phyloP scores from a whole-genome alignment of 208 protist species.

The Acanthamoeba lenticulata region DNA sequence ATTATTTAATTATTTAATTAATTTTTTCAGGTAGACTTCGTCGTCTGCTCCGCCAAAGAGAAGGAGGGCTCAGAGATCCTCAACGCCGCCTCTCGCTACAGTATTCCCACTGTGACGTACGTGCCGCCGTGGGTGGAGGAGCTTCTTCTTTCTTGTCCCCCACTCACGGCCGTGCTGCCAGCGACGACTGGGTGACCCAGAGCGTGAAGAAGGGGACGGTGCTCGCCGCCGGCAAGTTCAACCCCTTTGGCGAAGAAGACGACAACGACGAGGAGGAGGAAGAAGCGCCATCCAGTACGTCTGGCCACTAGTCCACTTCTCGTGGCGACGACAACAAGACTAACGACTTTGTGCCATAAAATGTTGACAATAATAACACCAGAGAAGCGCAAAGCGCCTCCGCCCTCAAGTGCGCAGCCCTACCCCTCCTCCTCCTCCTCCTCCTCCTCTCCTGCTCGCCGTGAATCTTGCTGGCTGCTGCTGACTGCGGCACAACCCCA shows the following conservation, averaged over 20 bases:
- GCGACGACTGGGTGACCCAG: constrained; percentile 6
- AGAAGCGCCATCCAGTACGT: no score
- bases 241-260: constrained; percentile 34
- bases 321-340: no score
- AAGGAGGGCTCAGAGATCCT: constrained; percentile 37
- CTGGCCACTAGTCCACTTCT: no score
- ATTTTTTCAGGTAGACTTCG: constrained; percentile 51
- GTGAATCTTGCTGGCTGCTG: not conserved
- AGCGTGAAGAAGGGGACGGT: not conserved
- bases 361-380: not conserved
- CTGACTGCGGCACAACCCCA: no score
- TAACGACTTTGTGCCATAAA: not conserved
- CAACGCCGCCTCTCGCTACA: not conserved
- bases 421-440: no score
- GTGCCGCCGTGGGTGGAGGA: no score
- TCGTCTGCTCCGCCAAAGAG: constrained; percentile 57
- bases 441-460: not conserved
- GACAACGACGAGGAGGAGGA: constrained; percentile 12
- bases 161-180: not conserved
- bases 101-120: constrained; percentile 1
- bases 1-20: not conserved
- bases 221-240: not conserved
- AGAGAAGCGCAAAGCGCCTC: constrained; percentile 17
- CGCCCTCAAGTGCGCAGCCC: no score
- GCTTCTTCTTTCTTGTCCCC: not conserved